Base-by-base conservation (phyloP, 345 rosid genomes). In the Eucalyptus dawsonii region DNA sequence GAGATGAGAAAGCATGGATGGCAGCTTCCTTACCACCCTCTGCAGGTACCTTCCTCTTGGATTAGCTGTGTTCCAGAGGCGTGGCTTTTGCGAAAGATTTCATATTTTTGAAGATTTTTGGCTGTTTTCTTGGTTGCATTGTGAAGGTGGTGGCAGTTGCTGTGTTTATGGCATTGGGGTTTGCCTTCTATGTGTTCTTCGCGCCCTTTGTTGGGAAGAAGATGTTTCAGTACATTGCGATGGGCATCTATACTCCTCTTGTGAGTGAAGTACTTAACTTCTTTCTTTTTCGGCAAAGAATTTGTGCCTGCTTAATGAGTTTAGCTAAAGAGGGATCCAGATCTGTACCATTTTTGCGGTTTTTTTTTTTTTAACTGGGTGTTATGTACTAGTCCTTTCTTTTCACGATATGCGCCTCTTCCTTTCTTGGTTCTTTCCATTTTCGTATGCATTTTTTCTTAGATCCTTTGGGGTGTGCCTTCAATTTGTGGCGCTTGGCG, bases 11-110 rank as follows among this genome's bases (percentile, higher is more conserved):
- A 96, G 92, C 94, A 98, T 92, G 99, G 99, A 93, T 98, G 99
- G 99, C 96, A 98, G 89, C 97, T 98, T 89, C 99, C 99, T 67
- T 96, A 97, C 72, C 99, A 98, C 88, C 99, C 99, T n/a, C 99
- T 98, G 85, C 99, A 98, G 99, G 99, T 95, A 50, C 56, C 56
- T n/a, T 25, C 89, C 89, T 86, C 37, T 88, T 87, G 72, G 6
- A 14, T 29, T 65, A 24, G 31, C 49, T 42, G 22, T 27, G 88
- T 37, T 76, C 8, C 22, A 76, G 24, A 44, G 67, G 27, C 24
- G 67, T 50, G 31, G 88, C 51, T 60, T 65, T 60, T n/a, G 49
- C 40, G 50, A 45, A 21, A 49, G 17, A 60, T 19, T 85, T 14
- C 6, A 37, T 54, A 5, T 88, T 89, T 87, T 69, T 42, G 14